Percentiles rank a stretch among this genome's conserved stretches.
phyloP scores from a whole-genome alignment of 208 protist genomes.

The Naegleria gruberi region DNA sequence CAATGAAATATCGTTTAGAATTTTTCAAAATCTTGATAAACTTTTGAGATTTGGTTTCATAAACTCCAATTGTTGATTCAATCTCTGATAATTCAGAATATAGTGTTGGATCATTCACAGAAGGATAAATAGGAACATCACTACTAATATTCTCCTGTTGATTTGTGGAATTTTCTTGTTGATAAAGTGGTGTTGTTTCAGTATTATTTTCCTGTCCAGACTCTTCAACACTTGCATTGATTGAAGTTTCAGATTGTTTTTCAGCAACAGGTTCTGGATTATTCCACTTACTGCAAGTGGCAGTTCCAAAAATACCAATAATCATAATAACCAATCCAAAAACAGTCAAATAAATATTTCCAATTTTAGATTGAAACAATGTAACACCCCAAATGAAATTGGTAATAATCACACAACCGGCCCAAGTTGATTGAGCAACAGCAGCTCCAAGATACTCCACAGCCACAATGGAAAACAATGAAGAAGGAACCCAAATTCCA shows the following conservation, averaged over 20 bases:
- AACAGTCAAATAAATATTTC: background rate
- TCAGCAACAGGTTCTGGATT: background rate
- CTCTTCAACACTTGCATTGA: no score
- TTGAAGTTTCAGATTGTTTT: no score
- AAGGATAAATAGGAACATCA: no score
- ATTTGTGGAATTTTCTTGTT: no score
- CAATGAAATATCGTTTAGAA: background rate
- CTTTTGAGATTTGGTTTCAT: background rate
- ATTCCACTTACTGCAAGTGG: background rate
- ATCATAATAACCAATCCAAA: constrained; percentile 8
- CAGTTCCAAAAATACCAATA: background rate
- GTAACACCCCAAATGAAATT: constrained; percentile 16
- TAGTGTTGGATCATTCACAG: no score
- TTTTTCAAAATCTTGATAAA: background rate
- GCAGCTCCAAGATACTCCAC: background rate
- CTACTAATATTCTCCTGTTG: no score
- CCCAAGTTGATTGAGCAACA: background rate
- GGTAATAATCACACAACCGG: background rate
- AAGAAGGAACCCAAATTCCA: background rate
- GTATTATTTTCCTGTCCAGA: no score
- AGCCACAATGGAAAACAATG: background rate
- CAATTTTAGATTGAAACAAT: background rate
- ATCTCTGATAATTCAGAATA: background rate
- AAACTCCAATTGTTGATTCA: no score
- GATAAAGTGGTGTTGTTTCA: no score